phyloP scores from a whole-genome alignment of 2,329 filamentous ascomycete species.

The Aspergillus novofumigatus region DNA sequence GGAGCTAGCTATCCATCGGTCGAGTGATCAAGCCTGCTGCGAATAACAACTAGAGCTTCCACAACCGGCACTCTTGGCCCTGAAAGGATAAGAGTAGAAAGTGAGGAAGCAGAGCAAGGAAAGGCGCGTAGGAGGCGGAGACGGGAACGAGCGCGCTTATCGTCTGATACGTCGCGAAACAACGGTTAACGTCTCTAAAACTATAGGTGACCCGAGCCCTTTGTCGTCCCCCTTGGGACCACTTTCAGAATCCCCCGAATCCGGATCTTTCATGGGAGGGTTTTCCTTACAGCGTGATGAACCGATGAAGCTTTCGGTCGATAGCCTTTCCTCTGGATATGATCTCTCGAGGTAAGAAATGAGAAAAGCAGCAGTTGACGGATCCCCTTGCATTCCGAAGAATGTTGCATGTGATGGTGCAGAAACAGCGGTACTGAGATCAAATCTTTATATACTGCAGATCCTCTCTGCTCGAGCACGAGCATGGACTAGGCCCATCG shows the following conservation, averaged over 20 bases:
- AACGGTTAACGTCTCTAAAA: constrained; percentile 7
- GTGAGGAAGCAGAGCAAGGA: neutral
- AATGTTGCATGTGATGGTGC: constrained; percentile 4
- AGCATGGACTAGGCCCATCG: constrained; percentile 78
- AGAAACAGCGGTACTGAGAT: constrained; percentile 11
- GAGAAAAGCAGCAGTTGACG: constrained; percentile 2
- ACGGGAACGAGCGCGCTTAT: neutral
- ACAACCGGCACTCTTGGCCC: neutral
- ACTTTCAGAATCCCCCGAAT: constrained; percentile 34
- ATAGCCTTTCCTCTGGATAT: constrained; percentile 63
- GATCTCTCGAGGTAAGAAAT: constrained; percentile 69
- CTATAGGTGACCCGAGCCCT: constrained; percentile 37
- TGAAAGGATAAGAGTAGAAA: neutral
- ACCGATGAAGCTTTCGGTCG: constrained; percentile 70
- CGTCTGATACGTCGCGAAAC: neutral
- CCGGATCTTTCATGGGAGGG: constrained; percentile 41
- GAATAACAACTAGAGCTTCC: neutral
- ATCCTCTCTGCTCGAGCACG: constrained; percentile 81
- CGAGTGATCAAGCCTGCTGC: neutral
- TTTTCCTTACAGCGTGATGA: constrained; percentile 51
- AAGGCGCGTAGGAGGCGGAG: neutral
- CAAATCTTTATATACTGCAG: constrained; percentile 42
- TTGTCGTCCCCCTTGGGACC: constrained; percentile 35
- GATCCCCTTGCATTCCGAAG: constrained; percentile 16
- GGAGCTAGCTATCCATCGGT: neutral